Percentiles rank a stretch among this genome's conserved stretches.
These are phyloP conservation scores for Erigeron canadensis DNA, from an alignment of 129 eudicot genomes.

Conservation along the genomic window DNA sequence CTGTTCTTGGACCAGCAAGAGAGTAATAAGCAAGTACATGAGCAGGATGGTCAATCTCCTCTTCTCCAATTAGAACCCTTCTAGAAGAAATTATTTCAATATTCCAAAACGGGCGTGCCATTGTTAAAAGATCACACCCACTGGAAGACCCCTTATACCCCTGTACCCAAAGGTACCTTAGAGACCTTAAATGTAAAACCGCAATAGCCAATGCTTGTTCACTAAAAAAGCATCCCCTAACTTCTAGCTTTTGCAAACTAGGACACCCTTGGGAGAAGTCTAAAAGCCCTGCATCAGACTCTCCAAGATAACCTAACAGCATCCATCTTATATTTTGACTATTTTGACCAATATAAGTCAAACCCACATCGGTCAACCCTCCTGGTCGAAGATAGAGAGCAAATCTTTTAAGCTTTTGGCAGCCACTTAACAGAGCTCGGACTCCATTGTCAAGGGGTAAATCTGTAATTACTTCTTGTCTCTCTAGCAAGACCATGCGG, in stretches of 20 bases:
- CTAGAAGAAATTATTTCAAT: slow-evolving; percentile 82
- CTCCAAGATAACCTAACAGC: slow-evolving; percentile 76
- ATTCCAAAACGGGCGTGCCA: slow-evolving; percentile 88
- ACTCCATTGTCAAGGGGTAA: slow-evolving; percentile 88
- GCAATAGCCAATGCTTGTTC: slow-evolving; percentile 72
- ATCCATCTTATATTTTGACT: slow-evolving; percentile 72
- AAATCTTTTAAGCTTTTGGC: slow-evolving; percentile 58
- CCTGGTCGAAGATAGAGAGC: slow-evolving; percentile 75
- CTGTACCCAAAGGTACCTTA: slow-evolving; percentile 85
- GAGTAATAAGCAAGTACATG: slow-evolving; percentile 87
- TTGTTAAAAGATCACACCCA: slow-evolving; percentile 52
- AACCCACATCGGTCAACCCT: slow-evolving; percentile 68
- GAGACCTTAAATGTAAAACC: slow-evolving; percentile 45
- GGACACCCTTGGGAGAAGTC: slow-evolving; percentile 76
- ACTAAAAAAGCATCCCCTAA: slow-evolving; percentile 73
- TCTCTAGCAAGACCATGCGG: slow-evolving; percentile 68
- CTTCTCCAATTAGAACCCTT: slow-evolving; percentile 41
- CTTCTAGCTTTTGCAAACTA: slow-evolving; percentile 65
- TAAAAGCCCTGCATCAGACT: slow-evolving; percentile 69
- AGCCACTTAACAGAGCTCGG: slow-evolving; percentile 62
- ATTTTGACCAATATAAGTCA: slow-evolving; percentile 57
- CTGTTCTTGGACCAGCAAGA: slow-evolving; percentile 86
- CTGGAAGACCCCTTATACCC: slow-evolving; percentile 57
- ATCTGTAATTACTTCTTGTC: slow-evolving; percentile 60
- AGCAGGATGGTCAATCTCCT: slow-evolving; percentile 60